Conservation (phyloP, 177 flowering plant species). For the Vitis hybrid region DNA sequence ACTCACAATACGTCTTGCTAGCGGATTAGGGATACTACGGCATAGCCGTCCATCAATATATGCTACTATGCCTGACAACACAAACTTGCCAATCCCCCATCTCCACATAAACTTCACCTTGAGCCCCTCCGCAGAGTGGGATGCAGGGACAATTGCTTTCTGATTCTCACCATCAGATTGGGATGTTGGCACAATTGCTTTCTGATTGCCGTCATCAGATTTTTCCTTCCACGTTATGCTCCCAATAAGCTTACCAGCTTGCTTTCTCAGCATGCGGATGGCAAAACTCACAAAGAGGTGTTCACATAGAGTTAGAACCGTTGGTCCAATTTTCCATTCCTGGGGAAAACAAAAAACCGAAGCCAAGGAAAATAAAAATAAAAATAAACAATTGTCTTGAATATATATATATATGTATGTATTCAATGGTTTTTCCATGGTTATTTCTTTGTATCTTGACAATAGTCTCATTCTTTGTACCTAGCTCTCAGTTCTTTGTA, state of each 20-base stretch:
- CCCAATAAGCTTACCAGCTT: constrained; percentile 37
- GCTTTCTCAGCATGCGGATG: constrained; percentile 74
- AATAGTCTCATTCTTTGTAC: no score
- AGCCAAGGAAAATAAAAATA: no score
- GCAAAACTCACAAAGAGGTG: constrained; percentile 90
- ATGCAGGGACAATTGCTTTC: constrained; percentile 27
- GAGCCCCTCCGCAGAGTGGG: constrained; percentile 20
- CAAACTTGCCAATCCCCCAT: constrained; percentile 71
- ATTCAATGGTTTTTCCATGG: no score
- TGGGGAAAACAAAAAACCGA: constrained; percentile 18
- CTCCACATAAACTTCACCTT: constrained; percentile 38
- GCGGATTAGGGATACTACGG: constrained; percentile 73
- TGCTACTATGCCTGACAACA: constrained; percentile 75
- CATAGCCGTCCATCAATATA: constrained; percentile 91
- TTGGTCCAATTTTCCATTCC: constrained; percentile 94
- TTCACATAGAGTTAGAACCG: constrained; percentile 76
- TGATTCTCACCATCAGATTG: constrained; percentile 10
- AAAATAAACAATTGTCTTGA: no score
- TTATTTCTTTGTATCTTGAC: no score
- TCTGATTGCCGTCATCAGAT: constrained; percentile 16
- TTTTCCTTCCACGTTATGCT: constrained; percentile 34
- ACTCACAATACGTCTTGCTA: constrained; percentile 86
- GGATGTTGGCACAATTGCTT: constrained; percentile 26
- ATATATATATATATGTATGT: no score
- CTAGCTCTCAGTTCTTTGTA: no score